Evolutionary conservation across 2,329 filamentous ascomycete genomes (phyloP).

Genomic region (Beauveria pseudobassiana): DNA sequence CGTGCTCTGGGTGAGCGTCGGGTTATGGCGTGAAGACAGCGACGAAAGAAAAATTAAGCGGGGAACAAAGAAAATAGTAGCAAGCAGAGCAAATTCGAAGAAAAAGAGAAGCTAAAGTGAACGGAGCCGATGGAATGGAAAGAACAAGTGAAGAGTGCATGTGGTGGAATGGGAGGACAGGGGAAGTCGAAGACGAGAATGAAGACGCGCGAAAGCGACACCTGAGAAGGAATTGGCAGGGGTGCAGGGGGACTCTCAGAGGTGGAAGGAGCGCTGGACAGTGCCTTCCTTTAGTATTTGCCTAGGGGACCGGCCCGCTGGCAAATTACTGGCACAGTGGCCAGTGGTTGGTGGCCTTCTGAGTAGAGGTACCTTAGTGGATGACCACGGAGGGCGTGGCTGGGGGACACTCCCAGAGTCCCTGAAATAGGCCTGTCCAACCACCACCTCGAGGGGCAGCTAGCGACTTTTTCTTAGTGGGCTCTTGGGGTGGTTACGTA

Average conservation of each 20-base stretch:
- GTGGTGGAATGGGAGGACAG: slow-evolving; percentile 4
- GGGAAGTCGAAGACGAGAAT: background rate
- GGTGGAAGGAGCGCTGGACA: background rate
- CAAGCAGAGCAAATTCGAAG: background rate
- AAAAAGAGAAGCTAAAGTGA: slow-evolving; percentile 5
- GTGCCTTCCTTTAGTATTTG: too few relatives aligned
- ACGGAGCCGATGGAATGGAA: background rate
- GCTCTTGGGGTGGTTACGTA: background rate
- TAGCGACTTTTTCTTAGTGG: background rate
- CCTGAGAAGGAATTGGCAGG: background rate
- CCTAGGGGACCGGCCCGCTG: too few relatives aligned
- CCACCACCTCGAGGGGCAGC: background rate
- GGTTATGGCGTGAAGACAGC: background rate
- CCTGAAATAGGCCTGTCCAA: background rate
- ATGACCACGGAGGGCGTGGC: background rate
- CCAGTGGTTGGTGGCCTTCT: background rate
- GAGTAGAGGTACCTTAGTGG: background rate
- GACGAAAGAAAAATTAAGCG: background rate
- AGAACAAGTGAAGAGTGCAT: slow-evolving; percentile 5
- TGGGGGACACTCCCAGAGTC: background rate
- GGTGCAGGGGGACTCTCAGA: background rate
- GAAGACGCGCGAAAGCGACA: background rate
- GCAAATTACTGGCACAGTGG: background rate
- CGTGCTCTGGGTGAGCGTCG: background rate
- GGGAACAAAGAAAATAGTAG: background rate